Evolutionary conservation across 2,329 filamentous ascomycete genomes (phyloP).

Genomic region (Exserohilum turcica): DNA sequence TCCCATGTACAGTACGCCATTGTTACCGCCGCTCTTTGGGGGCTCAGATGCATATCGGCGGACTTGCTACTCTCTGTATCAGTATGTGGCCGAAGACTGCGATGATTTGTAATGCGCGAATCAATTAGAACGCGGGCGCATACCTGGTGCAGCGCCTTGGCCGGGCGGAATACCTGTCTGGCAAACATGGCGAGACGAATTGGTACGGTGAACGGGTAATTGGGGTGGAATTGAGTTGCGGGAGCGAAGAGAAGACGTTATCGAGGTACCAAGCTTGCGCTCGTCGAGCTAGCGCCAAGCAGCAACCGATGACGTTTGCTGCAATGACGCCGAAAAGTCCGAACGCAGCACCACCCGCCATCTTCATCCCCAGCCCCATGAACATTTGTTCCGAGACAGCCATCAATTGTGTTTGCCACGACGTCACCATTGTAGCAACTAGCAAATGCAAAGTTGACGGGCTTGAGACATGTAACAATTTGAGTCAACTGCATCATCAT

Average conservation of each 20-base stretch:
- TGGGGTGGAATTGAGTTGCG: constrained; percentile 13
- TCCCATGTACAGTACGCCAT: constrained; percentile 61
- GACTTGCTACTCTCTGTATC: constrained; percentile 57
- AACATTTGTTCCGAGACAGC: not conserved
- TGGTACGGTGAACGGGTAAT: constrained; percentile 13
- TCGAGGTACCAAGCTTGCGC: constrained; percentile 19
- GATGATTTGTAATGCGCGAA: constrained; percentile 24
- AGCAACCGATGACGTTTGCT: constrained; percentile 34
- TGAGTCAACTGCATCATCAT: too few relatives aligned
- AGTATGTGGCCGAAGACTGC: constrained; percentile 18
- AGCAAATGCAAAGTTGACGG: too few relatives aligned
- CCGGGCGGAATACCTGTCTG: constrained; percentile 51
- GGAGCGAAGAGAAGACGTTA: constrained; percentile 9
- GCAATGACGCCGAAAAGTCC: constrained; percentile 12
- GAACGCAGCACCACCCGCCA: constrained; percentile 3
- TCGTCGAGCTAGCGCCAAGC: constrained; percentile 28
- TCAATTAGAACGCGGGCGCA: constrained; percentile 17
- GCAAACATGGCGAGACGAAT: constrained; percentile 51
- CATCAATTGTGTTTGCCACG: not conserved
- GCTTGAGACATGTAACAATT: too few relatives aligned
- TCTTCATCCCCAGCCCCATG: not conserved
- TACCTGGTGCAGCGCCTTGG: constrained; percentile 50
- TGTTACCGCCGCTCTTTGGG: constrained; percentile 57
- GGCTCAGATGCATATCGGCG: constrained; percentile 74
- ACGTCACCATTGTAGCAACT: too few relatives aligned